These are phyloP conservation scores for Pycnococcus provasolii DNA, from an alignment of 139 green algal species.

Conservation along the genomic window DNA sequence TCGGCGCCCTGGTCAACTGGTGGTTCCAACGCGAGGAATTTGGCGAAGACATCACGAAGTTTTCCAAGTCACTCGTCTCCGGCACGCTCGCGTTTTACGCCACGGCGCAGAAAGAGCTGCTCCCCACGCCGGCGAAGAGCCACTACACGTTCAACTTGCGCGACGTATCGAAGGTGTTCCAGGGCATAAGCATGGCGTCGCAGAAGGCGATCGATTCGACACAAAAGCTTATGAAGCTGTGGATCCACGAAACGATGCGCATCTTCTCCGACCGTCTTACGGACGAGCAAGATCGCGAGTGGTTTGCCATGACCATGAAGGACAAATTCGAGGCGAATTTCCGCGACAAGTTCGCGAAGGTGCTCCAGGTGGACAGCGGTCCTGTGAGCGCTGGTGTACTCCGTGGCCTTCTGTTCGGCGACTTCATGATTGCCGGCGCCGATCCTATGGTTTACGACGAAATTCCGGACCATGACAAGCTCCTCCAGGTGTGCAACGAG, in stretches of 20 bases:
- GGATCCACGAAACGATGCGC: conserved; percentile 40
- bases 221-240: conserved; percentile 33
- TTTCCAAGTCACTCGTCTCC: conserved; percentile 7
- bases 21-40: conserved; percentile 35
- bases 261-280: conserved; percentile 43
- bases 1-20: conserved; percentile 50
- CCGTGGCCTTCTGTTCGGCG: conserved; percentile 51
- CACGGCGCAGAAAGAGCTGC: conserved; percentile 35
- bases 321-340: conserved; percentile 53
- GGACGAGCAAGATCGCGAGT: conserved; percentile 34
- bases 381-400: not conserved
- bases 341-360: conserved; percentile 49
- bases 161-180: conserved; percentile 37
- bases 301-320: conserved; percentile 25
- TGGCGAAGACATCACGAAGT: not conserved
- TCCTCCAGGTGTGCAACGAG: conserved; percentile 41
- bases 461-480: conserved; percentile 33
- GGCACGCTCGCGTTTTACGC: conserved; percentile 7
- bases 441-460: conserved; percentile 42
- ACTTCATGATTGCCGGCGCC: conserved; percentile 59
- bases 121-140: conserved; percentile 37
- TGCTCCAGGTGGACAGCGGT: conserved; percentile 30
- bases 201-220: conserved; percentile 12
- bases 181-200: conserved; percentile 19
- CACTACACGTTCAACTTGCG: conserved; percentile 52